Evolutionary conservation across 139 green algal genomes (phyloP).

Genomic region (Chlorella sp.): DNA sequence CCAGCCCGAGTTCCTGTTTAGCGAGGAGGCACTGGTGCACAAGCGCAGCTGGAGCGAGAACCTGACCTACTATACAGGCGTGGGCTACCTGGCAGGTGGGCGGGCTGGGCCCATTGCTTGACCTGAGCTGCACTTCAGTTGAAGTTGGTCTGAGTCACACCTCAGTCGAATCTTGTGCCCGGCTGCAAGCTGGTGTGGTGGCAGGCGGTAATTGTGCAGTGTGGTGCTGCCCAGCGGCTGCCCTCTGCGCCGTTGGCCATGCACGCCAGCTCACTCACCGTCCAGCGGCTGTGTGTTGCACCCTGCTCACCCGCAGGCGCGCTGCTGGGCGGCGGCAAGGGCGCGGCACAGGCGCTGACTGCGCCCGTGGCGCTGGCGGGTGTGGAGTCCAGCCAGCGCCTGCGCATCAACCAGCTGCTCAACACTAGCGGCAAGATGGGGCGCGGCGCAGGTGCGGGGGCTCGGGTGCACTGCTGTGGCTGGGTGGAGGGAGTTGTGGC

Average conservation of each 20-base stretch:
- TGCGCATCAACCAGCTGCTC: slow-evolving; percentile 80
- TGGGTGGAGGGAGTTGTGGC: too few relatives aligned
- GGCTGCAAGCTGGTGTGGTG: too few relatives aligned
- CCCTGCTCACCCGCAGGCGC: slow-evolving; percentile 41
- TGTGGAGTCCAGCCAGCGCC: slow-evolving; percentile 41
- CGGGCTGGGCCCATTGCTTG: background rate
- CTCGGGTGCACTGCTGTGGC: too few relatives aligned
- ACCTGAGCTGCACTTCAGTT: background rate
- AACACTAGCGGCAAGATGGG: slow-evolving; percentile 75
- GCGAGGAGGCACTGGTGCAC: slow-evolving; percentile 81
- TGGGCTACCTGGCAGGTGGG: slow-evolving; percentile 84
- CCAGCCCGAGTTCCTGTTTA: slow-evolving; percentile 90
- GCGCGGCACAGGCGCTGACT: slow-evolving; percentile 42
- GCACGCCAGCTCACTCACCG: too few relatives aligned
- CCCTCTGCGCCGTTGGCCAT: too few relatives aligned
- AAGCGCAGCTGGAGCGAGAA: slow-evolving; percentile 87
- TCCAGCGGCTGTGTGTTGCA: background rate
- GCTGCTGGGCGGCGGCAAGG: slow-evolving; percentile 54
- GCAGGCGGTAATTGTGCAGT: too few relatives aligned
- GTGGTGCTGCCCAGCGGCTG: too few relatives aligned
- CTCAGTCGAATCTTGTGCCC: too few relatives aligned
- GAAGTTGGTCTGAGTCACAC: too few relatives aligned
- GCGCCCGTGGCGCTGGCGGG: slow-evolving; percentile 45
- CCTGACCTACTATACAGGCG: slow-evolving; percentile 91
- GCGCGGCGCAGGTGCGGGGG: slow-evolving; percentile 32